Conservation (phyloP, 352 stramenopile genomes). For the Pythium sukuiense region DNA sequence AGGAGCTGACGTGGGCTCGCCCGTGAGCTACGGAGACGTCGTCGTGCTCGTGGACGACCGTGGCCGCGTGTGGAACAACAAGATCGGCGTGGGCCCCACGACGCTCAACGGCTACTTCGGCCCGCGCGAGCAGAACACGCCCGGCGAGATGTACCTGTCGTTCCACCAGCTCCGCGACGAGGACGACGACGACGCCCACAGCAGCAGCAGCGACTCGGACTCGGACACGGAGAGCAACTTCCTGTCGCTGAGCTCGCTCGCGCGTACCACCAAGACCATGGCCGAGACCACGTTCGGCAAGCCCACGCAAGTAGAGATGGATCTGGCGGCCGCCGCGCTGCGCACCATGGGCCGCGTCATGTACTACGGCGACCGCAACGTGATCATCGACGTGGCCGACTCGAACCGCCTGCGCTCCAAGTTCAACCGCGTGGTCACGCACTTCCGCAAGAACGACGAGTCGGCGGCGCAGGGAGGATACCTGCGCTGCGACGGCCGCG, state of each 20-base stretch:
- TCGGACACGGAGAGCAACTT: slow-evolving; percentile 66
- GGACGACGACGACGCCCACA: slow-evolving; percentile 22
- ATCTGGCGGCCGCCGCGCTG: slow-evolving; percentile 50
- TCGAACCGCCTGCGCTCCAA: slow-evolving; percentile 81
- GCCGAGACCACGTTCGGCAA: slow-evolving; percentile 71
- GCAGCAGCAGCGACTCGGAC: slow-evolving; percentile 54
- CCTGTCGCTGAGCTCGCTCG: slow-evolving; percentile 63
- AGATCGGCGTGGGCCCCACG: slow-evolving; percentile 71
- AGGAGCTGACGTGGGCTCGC: slow-evolving; percentile 50
- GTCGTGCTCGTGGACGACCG: slow-evolving; percentile 75
- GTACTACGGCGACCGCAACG: slow-evolving; percentile 76
- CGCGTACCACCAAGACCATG: slow-evolving; percentile 47
- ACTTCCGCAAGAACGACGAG: slow-evolving; percentile 71
- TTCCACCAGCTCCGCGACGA: slow-evolving; percentile 65
- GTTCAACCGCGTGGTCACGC: slow-evolving; percentile 83
- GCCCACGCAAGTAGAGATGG: slow-evolving; percentile 50
- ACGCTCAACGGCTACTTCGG: slow-evolving; percentile 83
- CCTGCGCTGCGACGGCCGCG: slow-evolving; percentile 72
- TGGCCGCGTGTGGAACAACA: slow-evolving; percentile 84
- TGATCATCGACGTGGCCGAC: slow-evolving; percentile 80
- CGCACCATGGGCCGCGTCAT: slow-evolving; percentile 66
- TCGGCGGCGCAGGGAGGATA: slow-evolving; percentile 60
- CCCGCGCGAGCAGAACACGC: slow-evolving; percentile 62
- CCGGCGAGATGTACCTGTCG: slow-evolving; percentile 79
- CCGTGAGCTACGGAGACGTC: slow-evolving; percentile 80